A percentile compares a stretch with the other conserved stretches of the same genome.
Evolutionary conservation across 495 filamentous ascomycete species (phyloP).

Genomic region (Peziza echinospora): DNA sequence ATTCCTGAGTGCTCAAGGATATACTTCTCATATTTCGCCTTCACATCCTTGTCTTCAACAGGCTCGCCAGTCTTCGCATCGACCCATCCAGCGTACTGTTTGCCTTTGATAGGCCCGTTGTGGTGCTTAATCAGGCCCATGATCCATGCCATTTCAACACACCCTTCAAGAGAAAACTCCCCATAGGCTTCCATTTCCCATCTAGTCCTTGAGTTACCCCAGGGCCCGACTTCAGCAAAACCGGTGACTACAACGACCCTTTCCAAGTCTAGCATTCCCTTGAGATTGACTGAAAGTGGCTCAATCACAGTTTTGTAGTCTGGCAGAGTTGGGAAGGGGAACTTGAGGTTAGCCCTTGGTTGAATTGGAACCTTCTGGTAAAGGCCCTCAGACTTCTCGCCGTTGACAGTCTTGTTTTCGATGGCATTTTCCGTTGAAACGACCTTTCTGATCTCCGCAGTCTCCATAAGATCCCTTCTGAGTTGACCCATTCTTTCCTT

Average conservation of each 20-base stretch:
- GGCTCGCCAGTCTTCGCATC: constrained; percentile 84
- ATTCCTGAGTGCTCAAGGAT: constrained; percentile 96
- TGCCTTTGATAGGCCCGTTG: constrained; percentile 93
- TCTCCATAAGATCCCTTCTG: constrained; percentile 79
- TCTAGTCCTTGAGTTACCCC: constrained; percentile 91
- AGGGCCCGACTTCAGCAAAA: constrained; percentile 88
- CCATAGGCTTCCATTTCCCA: constrained; percentile 99
- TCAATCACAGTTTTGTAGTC: constrained; percentile 81
- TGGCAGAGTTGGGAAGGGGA: constrained; percentile 72
- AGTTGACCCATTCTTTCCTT: constrained; percentile 81
- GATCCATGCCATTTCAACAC: constrained; percentile 98
- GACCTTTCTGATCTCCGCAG: constrained; percentile 75
- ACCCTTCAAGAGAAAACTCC: constrained; percentile 91
- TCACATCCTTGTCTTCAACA: constrained; percentile 94
- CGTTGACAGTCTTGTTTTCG: constrained; percentile 94
- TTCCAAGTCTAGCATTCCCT: constrained; percentile 96
- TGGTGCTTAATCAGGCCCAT: constrained; percentile 99
- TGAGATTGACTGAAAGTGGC: constrained; percentile 64
- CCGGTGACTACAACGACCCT: constrained; percentile 95
- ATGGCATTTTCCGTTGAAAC: constrained; percentile 90
- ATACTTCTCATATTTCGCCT: constrained; percentile 84
- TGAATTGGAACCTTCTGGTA: constrained; percentile 85
- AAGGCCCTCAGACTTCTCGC: constrained; percentile 72
- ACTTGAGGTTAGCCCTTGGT: constrained; percentile 93
- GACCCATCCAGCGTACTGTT: constrained; percentile 93